Percentiles rank a stretch among this genome's conserved stretches.
These are phyloP conservation scores for Pleurostoma richardsiae DNA, from an alignment of 2,329 filamentous ascomycete species.

Conservation along the genomic window DNA sequence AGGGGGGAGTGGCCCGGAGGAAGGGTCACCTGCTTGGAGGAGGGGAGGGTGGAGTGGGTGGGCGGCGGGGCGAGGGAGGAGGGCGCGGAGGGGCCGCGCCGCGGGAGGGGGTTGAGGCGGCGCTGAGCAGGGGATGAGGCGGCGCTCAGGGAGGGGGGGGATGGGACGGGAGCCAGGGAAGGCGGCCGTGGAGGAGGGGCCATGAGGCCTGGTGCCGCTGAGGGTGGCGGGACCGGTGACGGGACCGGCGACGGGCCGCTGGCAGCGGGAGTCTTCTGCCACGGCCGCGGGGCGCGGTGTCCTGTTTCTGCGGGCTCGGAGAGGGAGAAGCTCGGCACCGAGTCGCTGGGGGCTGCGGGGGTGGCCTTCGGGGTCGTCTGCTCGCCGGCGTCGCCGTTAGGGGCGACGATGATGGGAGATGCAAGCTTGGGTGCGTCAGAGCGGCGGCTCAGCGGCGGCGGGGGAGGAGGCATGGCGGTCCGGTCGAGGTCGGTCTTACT, in stretches of 20 bases:
- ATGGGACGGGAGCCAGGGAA: slow-evolving; percentile 5
- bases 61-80: slow-evolving; percentile 50
- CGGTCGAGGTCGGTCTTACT: slow-evolving; percentile 16
- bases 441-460: slow-evolving; percentile 18
- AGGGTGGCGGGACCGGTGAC: slow-evolving; percentile 1
- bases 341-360: slow-evolving; percentile 15
- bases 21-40: slow-evolving; percentile 65
- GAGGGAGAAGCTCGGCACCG: slow-evolving; percentile 42
- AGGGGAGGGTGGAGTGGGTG: slow-evolving; percentile 36
- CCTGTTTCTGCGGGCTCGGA: slow-evolving; percentile 13
- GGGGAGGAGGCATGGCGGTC: slow-evolving; percentile 32
- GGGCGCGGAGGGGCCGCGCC: slow-evolving; percentile 29
- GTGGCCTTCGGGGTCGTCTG: slow-evolving; percentile 49
- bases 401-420: neutral
- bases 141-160: slow-evolving; percentile 11
- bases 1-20: slow-evolving; percentile 90
- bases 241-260: neutral
- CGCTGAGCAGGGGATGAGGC: slow-evolving; percentile 17
- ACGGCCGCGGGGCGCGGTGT: neutral
- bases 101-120: slow-evolving; percentile 29
- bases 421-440: slow-evolving; percentile 6
- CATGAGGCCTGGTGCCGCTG: slow-evolving; percentile 14
- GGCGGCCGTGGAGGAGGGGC: slow-evolving; percentile 20
- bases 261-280: neutral
- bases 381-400: slow-evolving; percentile 22